Evolutionary conservation across 257 asterid species (phyloP), one percentile per base, ranked within the genome.

Genomic region (Nemophila menziesii): DNA sequence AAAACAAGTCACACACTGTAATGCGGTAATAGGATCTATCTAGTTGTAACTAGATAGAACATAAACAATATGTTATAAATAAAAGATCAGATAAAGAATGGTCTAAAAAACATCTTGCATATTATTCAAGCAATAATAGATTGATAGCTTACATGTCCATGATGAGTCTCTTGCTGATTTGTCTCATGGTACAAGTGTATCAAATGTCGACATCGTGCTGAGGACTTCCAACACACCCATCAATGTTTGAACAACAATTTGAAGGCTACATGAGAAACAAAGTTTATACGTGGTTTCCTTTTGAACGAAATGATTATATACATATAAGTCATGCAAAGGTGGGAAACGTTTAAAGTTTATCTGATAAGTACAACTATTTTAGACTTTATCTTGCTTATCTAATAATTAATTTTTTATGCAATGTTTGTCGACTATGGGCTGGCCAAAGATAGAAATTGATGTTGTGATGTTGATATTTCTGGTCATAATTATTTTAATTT

Each of bases 251-350:
- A 83, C 20, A 78, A 62, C 33, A 95, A 87, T 72, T 64, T 87
- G 73, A 74, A 69, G 68, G 54, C 57, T 43, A 83, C 95, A 10
- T 76, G 80, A 34, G 78, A 92, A 54, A n/a, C n/a, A 87, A 73
- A 63, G 75, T 87, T 59, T 58, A 33, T 62, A 87, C 97, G 6
- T 92, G 97, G 16, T 87, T 87, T 58, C 97, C 97, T 21, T 95
- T 95, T 37, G 97, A 87, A 67, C 97, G 95, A 33, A 87, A 87
- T 66, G 97, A 95, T 44, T 83, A 71, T 70, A 67, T 87, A 42
- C 97, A 87, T 64, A 87, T 87, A 34, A 95, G 97, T 44, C 97
- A 87, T 46, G 93, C 97, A 33, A 87, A 87, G 97, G 97, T 87
- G 56, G 51, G 50, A 46, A 43, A 48, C 48, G 50, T 49, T 24